These are phyloP conservation scores for Coprinopsis cinerea DNA, from an alignment of 768 basidiomycete genomes.

Conservation along the genomic window DNA sequence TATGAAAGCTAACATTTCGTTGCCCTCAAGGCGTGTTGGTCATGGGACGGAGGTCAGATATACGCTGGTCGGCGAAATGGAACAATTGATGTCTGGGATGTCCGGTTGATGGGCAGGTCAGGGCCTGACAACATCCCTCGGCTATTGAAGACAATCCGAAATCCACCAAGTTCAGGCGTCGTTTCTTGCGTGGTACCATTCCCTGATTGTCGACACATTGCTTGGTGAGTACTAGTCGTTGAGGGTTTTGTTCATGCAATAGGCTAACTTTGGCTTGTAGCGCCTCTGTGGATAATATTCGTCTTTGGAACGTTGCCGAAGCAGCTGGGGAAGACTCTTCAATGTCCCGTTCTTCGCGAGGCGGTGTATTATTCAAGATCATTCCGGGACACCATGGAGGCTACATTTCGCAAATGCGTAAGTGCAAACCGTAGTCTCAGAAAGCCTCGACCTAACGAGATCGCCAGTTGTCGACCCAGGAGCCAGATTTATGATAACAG, in stretches of 20 bases:
- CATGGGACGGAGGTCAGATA: conserved; percentile 78
- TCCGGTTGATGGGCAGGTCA: conserved; percentile 68
- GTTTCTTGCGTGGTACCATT: conserved; percentile 90
- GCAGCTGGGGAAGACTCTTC: conserved; percentile 58
- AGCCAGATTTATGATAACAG: conserved; percentile 80
- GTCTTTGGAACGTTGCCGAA: conserved; percentile 88
- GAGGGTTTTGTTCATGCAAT: not conserved
- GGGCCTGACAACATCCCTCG: conserved; percentile 64
- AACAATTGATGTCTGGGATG: conserved; percentile 91
- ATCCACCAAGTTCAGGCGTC: conserved; percentile 83
- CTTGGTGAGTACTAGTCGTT: conserved; percentile 74
- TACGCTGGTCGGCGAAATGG: conserved; percentile 90
- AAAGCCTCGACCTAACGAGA: conserved; percentile 12
- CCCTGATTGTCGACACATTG: conserved; percentile 88
- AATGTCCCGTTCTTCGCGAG: conserved; percentile 44
- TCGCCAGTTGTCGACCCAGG: conserved; percentile 77
- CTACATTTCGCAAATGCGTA: conserved; percentile 88
- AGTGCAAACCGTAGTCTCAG: conserved; percentile 25
- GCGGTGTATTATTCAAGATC: conserved; percentile 86
- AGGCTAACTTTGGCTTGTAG: conserved; percentile 29
- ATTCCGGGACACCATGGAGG: conserved; percentile 96
- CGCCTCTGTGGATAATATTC: conserved; percentile 88
- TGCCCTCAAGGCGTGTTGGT: conserved; percentile 81
- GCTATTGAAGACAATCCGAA: conserved; percentile 75
- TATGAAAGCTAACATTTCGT: not conserved